Conservation (phyloP, 2,329 filamentous ascomycete species). For the Botrytis galanthina region DNA sequence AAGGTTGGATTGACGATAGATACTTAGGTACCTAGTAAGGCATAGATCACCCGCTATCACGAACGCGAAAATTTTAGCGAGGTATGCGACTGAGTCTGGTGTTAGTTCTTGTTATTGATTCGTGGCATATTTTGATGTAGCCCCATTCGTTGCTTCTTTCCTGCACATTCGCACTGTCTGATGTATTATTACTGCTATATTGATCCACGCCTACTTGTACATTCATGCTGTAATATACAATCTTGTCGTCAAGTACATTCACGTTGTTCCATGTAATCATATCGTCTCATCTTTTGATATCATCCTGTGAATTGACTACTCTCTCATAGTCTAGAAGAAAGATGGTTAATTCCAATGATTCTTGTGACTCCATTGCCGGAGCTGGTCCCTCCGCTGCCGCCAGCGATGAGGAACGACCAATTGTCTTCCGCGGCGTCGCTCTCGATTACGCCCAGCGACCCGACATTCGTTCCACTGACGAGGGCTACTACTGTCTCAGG, state of each 20-base stretch:
- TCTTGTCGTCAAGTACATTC: neutral
- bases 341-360: neutral
- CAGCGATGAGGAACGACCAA: neutral
- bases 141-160: neutral
- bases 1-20: neutral
- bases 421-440: neutral
- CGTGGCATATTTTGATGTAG: neutral
- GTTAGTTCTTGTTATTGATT: neutral
- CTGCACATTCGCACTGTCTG: neutral
- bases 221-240: neutral
- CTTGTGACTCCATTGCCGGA: neutral
- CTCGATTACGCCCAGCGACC: neutral
- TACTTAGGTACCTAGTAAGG: neutral
- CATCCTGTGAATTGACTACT: neutral
- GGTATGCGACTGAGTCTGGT: too few relatives aligned
- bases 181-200: neutral
- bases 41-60: too few relatives aligned
- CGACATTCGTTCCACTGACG: neutral
- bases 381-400: neutral
- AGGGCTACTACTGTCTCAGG: rapidly evolving
- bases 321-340: neutral
- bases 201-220: rapidly evolving
- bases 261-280: neutral
- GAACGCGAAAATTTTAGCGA: neutral
- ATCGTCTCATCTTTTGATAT: neutral